Percentiles rank a stretch among this genome's conserved stretches.
Conservation (phyloP, 257 asterid species). For the Solanum phureja region DNA sequence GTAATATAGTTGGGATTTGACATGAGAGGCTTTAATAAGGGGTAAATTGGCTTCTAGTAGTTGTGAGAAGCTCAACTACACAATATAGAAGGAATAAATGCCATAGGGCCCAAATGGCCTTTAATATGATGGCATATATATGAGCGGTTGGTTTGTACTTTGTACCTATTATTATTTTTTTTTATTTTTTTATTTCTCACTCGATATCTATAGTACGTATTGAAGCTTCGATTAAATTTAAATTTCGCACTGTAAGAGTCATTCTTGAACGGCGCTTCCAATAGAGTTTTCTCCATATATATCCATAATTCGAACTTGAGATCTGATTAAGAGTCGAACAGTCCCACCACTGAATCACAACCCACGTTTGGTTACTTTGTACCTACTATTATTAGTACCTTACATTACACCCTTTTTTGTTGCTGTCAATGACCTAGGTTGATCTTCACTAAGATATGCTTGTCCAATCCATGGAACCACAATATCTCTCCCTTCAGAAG, state of each 20-base stretch:
- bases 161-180: neutral
- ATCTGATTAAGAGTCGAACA: no score
- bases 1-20: neutral
- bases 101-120: neutral
- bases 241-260: fast-evolving
- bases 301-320: no score
- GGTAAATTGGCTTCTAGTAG: neutral
- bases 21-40: neutral
- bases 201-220: neutral
- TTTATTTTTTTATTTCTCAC: no score
- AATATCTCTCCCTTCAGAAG: neutral
- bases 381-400: neutral
- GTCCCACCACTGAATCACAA: neutral
- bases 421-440: neutral
- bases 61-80: constrained; percentile 1
- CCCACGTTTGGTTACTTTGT: neutral
- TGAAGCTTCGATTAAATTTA: no score
- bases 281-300: no score
- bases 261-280: no score
- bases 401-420: neutral
- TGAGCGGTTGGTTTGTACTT: neutral
- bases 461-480: neutral
- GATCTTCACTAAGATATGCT: neutral
- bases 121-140: neutral
- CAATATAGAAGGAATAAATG: neutral